phyloP scores from a whole-genome alignment of 2,329 filamentous ascomycete species.

The Didymella arachidicola region DNA sequence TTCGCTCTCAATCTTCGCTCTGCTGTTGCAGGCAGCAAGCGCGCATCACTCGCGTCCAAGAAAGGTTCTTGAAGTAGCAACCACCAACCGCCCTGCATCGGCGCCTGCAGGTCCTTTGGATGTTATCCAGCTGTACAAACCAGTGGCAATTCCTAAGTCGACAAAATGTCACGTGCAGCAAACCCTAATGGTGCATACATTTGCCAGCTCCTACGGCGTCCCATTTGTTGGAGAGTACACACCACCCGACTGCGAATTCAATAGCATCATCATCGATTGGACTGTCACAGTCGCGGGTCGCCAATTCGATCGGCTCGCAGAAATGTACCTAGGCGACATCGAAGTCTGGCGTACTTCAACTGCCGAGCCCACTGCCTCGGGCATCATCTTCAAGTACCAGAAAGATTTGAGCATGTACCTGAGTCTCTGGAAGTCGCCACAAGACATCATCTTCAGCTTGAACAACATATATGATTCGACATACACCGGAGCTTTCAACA shows the following conservation, averaged over 20 bases:
- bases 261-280: background rate
- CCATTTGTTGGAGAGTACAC: constrained; percentile 1
- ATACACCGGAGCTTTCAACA: background rate
- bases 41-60: background rate
- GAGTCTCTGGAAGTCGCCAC: background rate
- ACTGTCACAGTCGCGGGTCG: background rate
- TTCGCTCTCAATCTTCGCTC: background rate
- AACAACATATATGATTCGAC: background rate
- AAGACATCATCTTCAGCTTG: background rate
- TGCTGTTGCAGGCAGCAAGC: constrained; percentile 4
- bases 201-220: constrained; percentile 12
- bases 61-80: background rate
- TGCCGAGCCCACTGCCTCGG: background rate
- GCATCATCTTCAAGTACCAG: background rate
- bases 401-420: constrained; percentile 1
- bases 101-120: constrained; percentile 2
- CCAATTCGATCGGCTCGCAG: background rate
- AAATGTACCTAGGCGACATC: background rate
- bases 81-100: background rate
- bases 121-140: constrained; percentile 13
- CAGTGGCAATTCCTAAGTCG: background rate
- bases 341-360: constrained; percentile 1
- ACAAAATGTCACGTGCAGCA: constrained; percentile 4
- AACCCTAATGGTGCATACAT: constrained; percentile 7
- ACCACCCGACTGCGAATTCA: background rate